phyloP scores from a whole-genome alignment of 257 asterid genomes.

The Dorcoceras hygrometricum region DNA sequence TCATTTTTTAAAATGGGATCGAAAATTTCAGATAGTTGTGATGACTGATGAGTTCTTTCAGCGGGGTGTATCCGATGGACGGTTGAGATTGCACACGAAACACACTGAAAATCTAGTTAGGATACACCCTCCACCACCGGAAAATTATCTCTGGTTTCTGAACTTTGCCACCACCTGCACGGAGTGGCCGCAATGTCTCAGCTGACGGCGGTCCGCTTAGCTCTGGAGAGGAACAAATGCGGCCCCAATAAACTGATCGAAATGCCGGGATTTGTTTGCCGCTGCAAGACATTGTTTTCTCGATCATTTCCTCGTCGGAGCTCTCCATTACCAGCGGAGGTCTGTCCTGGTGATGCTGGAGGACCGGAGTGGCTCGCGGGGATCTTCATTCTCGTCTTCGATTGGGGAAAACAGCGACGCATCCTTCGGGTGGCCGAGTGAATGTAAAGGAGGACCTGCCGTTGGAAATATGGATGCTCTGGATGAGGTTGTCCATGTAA shows the following conservation, averaged over 20 bases:
- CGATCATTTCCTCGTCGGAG: not conserved
- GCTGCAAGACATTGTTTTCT: not conserved
- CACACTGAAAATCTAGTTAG: not conserved
- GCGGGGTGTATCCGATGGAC: not conserved
- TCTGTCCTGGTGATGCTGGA: not conserved
- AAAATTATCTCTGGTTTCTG: too few relatives aligned
- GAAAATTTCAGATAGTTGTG: too few relatives aligned
- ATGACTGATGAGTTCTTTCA: too few relatives aligned
- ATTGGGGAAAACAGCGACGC: not conserved
- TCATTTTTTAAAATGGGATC: too few relatives aligned
- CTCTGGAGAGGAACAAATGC: not conserved
- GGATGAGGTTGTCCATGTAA: not conserved
- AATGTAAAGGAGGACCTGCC: not conserved
- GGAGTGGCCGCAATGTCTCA: not conserved
- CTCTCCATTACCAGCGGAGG: not conserved
- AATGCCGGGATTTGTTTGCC: not conserved
- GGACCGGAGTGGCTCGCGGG: not conserved
- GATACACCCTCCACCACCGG: not conserved
- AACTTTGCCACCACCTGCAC: not conserved
- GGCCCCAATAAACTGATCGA: not conserved
- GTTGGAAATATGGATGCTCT: not conserved
- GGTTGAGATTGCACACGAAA: not conserved
- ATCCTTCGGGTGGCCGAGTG: not conserved
- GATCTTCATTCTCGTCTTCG: not conserved
- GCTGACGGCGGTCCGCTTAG: not conserved